phyloP scores from a whole-genome alignment of 208 protist species.

The Vickermania spadyakhi region DNA sequence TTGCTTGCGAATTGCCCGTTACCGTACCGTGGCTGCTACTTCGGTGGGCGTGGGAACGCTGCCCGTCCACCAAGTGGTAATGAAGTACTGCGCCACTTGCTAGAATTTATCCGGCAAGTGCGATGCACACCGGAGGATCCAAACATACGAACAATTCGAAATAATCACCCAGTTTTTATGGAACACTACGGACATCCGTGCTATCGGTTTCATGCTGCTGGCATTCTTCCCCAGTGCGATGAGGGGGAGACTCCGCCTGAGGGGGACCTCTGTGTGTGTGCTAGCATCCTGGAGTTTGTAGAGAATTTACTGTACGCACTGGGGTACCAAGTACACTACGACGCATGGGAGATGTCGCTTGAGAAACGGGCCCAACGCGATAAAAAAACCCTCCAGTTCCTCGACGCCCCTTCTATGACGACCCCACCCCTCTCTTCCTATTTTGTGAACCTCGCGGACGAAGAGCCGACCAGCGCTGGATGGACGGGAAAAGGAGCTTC shows the following conservation, averaged over 20 bases:
- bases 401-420: too few species aligned
- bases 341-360: slow-evolving; percentile 14
- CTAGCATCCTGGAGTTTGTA: slow-evolving; percentile 7
- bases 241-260: not conserved
- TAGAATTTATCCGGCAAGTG: slow-evolving; percentile 35
- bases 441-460: not conserved
- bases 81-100: slow-evolving; percentile 13
- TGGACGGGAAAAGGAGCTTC: not conserved
- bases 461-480: not conserved
- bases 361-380: slow-evolving; percentile 2
- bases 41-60: slow-evolving; percentile 13
- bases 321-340: slow-evolving; percentile 72
- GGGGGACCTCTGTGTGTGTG: slow-evolving; percentile 15
- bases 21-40: not conserved
- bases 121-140: slow-evolving; percentile 58
- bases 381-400: too few species aligned
- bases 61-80: slow-evolving; percentile 11
- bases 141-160: slow-evolving; percentile 63
- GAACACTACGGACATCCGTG: slow-evolving; percentile 60
- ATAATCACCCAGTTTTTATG: slow-evolving; percentile 61
- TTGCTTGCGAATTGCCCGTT: slow-evolving; percentile 16
- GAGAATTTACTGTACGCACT: slow-evolving; percentile 57
- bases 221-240: not conserved
- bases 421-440: not conserved
- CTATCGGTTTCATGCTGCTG: slow-evolving; percentile 3